Evolutionary conservation across 2,329 filamentous ascomycete species (phyloP).

Genomic region (Didymella glomerata): DNA sequence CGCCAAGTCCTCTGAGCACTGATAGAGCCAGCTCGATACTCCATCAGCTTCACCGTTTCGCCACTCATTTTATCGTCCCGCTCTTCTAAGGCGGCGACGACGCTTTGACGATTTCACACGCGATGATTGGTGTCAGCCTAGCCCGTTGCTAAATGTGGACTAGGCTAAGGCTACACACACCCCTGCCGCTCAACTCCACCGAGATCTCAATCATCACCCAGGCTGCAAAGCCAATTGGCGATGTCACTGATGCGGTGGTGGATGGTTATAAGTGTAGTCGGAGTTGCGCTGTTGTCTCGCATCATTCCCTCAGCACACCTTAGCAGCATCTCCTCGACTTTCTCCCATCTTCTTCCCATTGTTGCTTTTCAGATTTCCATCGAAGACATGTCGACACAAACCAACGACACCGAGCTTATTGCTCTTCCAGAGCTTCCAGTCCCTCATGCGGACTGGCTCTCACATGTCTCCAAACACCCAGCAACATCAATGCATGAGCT

Average conservation of each 20-base stretch:
- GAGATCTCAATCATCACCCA: background rate
- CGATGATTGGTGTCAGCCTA: constrained; percentile 18
- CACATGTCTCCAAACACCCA: constrained; percentile 65
- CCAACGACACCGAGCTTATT: constrained; percentile 9
- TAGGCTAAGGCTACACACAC: constrained; percentile 11
- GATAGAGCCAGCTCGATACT: background rate
- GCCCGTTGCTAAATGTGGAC: constrained; percentile 1
- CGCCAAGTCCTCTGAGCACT: background rate
- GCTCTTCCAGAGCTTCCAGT: constrained; percentile 51
- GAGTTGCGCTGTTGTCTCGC: background rate
- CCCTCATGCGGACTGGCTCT: constrained; percentile 54
- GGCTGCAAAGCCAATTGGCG: constrained; percentile 1
- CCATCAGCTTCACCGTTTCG: background rate
- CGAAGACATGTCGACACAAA: constrained; percentile 25
- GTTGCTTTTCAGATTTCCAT: background rate
- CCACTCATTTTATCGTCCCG: background rate
- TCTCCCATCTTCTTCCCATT: background rate
- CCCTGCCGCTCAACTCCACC: background rate
- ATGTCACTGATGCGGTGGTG: background rate
- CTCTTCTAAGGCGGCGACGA: constrained; percentile 9
- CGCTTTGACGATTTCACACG: background rate
- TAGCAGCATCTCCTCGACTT: background rate
- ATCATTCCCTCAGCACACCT: background rate
- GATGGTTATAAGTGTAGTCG: constrained; percentile 6
- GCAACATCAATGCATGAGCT: constrained; percentile 65